Base-by-base conservation (phyloP, 1,284 basidiomycete genomes). In the Entoloma clypeatum region DNA sequence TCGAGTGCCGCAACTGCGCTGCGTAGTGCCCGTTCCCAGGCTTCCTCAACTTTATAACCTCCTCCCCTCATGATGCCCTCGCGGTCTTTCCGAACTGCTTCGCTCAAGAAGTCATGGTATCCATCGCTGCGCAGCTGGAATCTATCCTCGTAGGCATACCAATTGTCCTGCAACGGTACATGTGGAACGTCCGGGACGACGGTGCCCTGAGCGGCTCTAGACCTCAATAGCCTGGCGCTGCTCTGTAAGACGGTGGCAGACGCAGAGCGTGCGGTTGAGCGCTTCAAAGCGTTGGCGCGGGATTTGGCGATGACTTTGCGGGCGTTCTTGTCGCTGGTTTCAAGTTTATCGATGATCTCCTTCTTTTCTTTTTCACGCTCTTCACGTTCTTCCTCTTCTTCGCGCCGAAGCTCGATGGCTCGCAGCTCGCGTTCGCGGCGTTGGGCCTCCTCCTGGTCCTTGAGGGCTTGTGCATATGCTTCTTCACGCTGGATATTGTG, bases 1-100 rank as follows among this genome's bases (percentile, higher is more conserved):
- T 86, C 81, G 41, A 95, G 61, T 1, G 79, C 86, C 41, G 86
- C 84, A 14, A 93, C 83, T 1, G 88, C 86, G 51, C 65, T 77
- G 37, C 85, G 68, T 33, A 95, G 60, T 16, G 90, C 90, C 52
- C 91, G 75, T 54, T 87, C 84, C 92, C 92, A 95, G 36, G 88
- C 88, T 58, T 92, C 81, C 44, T 83, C 75, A 7, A 92, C 68
- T 51, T 73, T 74, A 59, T 89, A 96, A 2, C 91, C 92, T 11
- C 91, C 93, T 7, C 80, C 90, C 30, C 85, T 70, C 76, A 90
- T 86, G 53, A 86, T 81, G 3, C 86, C 85, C 50, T 90, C 84
- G 40, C 75, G 65, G 54, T 92, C 88, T 53, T 77, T 77, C 52
- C 83, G 71, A 5, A 89, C 79, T 3, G 80, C 82, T 44, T 86